phyloP scores from a whole-genome alignment of 495 filamentous ascomycete genomes.

The Aspergillus nanangensis region DNA sequence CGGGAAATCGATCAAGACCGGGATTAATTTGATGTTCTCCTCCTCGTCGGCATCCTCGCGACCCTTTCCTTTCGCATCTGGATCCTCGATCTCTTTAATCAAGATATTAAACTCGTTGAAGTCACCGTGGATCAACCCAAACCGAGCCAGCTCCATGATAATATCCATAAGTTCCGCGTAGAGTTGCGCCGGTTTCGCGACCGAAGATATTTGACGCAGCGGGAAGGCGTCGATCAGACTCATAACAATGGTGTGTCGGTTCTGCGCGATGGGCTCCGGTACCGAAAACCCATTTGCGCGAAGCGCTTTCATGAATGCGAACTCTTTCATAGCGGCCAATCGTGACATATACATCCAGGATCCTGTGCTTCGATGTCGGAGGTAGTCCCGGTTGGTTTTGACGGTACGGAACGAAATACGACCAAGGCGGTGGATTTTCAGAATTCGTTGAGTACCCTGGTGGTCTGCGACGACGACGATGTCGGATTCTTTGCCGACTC shows the following conservation, averaged over 20 bases:
- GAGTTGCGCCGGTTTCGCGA: slow-evolving; percentile 72
- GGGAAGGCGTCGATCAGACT: slow-evolving; percentile 83
- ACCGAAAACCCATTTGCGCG: slow-evolving; percentile 80
- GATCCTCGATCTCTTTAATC: slow-evolving; percentile 63
- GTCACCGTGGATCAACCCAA: slow-evolving; percentile 94
- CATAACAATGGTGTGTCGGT: slow-evolving; percentile 95
- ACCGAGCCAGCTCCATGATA: slow-evolving; percentile 76
- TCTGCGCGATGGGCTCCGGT: slow-evolving; percentile 79
- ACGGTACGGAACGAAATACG: slow-evolving; percentile 96
- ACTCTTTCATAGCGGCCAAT: slow-evolving; percentile 88
- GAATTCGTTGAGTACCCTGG: slow-evolving; percentile 57
- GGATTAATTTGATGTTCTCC: slow-evolving; percentile 40
- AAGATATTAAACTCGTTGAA: slow-evolving; percentile 99
- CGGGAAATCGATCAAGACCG: slow-evolving; percentile 93
- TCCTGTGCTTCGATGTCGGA: slow-evolving; percentile 69
- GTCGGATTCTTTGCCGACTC: slow-evolving; percentile 95
- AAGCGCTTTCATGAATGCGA: slow-evolving; percentile 84
- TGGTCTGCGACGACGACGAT: slow-evolving; percentile 85
- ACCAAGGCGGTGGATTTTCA: slow-evolving; percentile 93
- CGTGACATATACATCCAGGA: slow-evolving; percentile 98
- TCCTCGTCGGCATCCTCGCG: slow-evolving; percentile 28
- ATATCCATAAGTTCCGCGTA: slow-evolving; percentile 88
- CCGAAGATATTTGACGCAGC: slow-evolving; percentile 73
- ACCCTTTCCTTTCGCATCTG: slow-evolving; percentile 35
- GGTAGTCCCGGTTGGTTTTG: slow-evolving; percentile 93